Evolutionary conservation across 768 basidiomycete genomes (phyloP).

Genomic region (Pisolithus marmoratus): DNA sequence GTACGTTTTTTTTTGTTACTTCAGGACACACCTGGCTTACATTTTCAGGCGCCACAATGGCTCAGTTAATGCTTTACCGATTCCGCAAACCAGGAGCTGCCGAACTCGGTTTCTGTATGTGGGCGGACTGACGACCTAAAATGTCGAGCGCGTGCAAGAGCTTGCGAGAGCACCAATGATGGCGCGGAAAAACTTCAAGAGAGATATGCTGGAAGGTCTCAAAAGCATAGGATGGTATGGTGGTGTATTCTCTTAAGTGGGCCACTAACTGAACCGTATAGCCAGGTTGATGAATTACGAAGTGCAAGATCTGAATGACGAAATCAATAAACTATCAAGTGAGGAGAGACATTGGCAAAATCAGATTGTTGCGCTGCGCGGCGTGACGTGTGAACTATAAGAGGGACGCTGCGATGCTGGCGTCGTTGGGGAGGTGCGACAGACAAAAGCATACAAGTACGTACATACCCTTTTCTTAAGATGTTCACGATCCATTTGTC

Average conservation of each 20-base stretch:
- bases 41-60: conserved; percentile 70
- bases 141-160: conserved; percentile 93
- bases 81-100: conserved; percentile 96
- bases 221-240: conserved; percentile 88
- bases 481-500: no score
- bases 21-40: no score
- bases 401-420: conserved; percentile 91
- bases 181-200: conserved; percentile 90
- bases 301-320: conserved; percentile 90
- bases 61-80: conserved; percentile 90
- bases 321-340: conserved; percentile 92
- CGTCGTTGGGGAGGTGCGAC: conserved; percentile 93
- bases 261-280: conserved; percentile 27
- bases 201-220: conserved; percentile 96
- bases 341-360: conserved; percentile 99
- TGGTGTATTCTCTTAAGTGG: conserved; percentile 22
- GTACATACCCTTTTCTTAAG: conserved; percentile 16
- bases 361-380: conserved; percentile 90
- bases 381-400: conserved; percentile 98
- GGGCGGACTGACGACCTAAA: conserved; percentile 63
- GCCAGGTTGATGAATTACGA: conserved; percentile 94
- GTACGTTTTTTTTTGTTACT: no score
- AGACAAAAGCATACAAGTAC: conserved; percentile 96
- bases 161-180: conserved; percentile 88
- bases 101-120: conserved; percentile 87